Evolutionary conservation across 345 rosid species (phyloP), one percentile per base, ranked within the genome.

Genomic region (Citrus medica): DNA sequence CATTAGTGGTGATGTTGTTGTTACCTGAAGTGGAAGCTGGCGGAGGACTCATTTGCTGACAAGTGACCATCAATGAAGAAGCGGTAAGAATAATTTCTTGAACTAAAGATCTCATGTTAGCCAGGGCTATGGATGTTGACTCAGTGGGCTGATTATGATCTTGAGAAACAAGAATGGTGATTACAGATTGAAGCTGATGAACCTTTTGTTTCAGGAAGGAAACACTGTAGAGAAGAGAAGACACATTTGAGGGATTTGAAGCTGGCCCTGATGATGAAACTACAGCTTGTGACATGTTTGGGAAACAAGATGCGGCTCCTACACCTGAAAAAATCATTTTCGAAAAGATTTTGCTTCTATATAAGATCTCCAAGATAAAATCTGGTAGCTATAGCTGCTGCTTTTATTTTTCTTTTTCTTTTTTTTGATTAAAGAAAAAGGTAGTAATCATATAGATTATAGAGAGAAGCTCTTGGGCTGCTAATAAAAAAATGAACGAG

Each of bases 51-150:
- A 89, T 84, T 67, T 91, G 97, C 66, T 94, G 97, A 86, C 91
- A 92, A 42, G 87, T 78, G 78, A 79, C 79, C 85, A 90, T 61
- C 84, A 93, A 85, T 1, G 98, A 88, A 70, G 98, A 89, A 5
- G 98, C 88, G 6, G 88, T 53, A 13, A 83, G 76, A 48, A 92
- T 89, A 69, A 93, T 86, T 59, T 92, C 95, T 83, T 92, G 94
- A 80, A 93, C 83, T 75, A 84, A 74, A 71, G 85, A 81, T 33
- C 77, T 81, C 64, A 92, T 81, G 84, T 74, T 88, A 51, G 90
- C 80, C 27, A 86, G 58, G 61, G 91, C 89, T 22, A 80, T 33
- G 7, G 93, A 86, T 60, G 85, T 81, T 70, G 93, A 81, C 81
- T 83, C 86, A 0, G 21, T 75, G n/a, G 60, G 85, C n/a, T 82